Evolutionary conservation across 1,284 basidiomycete species (phyloP).

Genomic region (Rhodotorula sp.): DNA sequence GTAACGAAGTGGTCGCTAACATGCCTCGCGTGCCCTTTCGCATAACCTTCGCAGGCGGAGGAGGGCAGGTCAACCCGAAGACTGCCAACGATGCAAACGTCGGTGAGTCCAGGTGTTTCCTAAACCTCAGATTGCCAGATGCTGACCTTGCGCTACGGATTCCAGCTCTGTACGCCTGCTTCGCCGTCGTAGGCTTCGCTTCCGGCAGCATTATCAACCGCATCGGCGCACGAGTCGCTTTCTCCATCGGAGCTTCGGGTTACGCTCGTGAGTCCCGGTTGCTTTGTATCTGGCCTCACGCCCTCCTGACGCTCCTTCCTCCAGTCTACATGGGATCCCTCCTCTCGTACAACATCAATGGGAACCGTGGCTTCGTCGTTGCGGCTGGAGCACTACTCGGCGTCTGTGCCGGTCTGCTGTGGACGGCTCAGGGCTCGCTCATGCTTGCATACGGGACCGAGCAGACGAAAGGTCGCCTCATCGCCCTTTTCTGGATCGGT

Average conservation of each 20-base stretch:
- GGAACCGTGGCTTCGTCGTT: conserved; percentile 39
- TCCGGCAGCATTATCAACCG: conserved; percentile 67
- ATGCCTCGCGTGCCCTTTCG: not conserved
- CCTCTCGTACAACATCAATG: conserved; percentile 53
- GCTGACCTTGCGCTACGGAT: no score
- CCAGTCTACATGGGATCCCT: conserved; percentile 68
- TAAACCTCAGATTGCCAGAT: no score
- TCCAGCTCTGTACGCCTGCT: conserved; percentile 27
- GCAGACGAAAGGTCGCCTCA: conserved; percentile 68
- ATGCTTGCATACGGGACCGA: conserved; percentile 75
- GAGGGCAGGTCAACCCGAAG: conserved; percentile 21
- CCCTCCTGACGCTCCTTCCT: conserved; percentile 42
- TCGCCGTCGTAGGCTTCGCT: conserved; percentile 41
- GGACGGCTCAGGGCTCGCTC: conserved; percentile 78
- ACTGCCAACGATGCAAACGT: conserved; percentile 31
- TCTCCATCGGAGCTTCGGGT: conserved; percentile 67
- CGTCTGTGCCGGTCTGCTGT: conserved; percentile 76
- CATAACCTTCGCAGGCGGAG: no score
- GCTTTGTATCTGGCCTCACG: not conserved
- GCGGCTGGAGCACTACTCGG: conserved; percentile 55
- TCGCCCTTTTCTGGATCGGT: conserved; percentile 63
- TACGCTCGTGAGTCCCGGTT: conserved; percentile 50
- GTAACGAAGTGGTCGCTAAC: not conserved
- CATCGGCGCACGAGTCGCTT: conserved; percentile 68
- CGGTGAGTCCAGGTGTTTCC: not conserved